Evolutionary conservation across 1,284 basidiomycete species (phyloP).

Genomic region (Malassezia obtusa): DNA sequence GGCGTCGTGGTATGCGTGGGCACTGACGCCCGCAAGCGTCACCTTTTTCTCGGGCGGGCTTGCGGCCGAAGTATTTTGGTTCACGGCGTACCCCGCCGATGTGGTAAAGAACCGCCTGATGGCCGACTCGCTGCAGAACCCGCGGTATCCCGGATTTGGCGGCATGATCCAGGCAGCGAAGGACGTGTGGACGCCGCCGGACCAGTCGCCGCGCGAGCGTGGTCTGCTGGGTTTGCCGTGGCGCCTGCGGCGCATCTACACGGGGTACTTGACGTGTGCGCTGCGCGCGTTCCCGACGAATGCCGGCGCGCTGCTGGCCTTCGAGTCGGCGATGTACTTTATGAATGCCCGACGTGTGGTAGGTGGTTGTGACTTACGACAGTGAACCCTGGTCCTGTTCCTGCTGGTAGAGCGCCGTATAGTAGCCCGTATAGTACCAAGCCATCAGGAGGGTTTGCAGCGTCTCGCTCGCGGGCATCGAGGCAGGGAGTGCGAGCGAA

Average conservation of each 20-base stretch:
- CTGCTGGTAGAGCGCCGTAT: conserved; percentile 11
- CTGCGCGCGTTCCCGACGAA: conserved; percentile 44
- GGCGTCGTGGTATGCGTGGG: conserved; percentile 37
- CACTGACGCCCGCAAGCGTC: conserved; percentile 59
- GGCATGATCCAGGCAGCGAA: conserved; percentile 1
- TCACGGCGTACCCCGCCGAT: conserved; percentile 64
- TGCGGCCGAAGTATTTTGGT: conserved; percentile 48
- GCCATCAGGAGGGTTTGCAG: conserved; percentile 17
- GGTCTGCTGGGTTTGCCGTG: conserved; percentile 2
- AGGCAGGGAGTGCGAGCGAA: background rate
- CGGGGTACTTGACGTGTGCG: conserved; percentile 34
- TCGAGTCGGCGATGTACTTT: conserved; percentile 38
- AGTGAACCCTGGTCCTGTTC: background rate
- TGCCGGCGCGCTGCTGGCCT: conserved; percentile 38
- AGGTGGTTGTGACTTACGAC: background rate
- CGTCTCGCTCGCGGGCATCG: background rate
- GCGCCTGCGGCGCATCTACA: conserved; percentile 24
- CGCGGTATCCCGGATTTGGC: conserved; percentile 44
- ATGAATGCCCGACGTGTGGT: conserved; percentile 17
- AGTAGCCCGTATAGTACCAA: conserved; percentile 21
- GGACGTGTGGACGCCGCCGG: background rate
- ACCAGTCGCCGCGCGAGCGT: background rate
- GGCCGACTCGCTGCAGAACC: conserved; percentile 54
- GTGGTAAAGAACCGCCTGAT: conserved; percentile 57
- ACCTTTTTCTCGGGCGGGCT: conserved; percentile 60